A percentile compares a stretch with the other conserved stretches of the same genome.
These are phyloP conservation scores for Neophaeococcomyces aloes DNA, from an alignment of 2,329 filamentous ascomycete genomes.

Conservation along the genomic window DNA sequence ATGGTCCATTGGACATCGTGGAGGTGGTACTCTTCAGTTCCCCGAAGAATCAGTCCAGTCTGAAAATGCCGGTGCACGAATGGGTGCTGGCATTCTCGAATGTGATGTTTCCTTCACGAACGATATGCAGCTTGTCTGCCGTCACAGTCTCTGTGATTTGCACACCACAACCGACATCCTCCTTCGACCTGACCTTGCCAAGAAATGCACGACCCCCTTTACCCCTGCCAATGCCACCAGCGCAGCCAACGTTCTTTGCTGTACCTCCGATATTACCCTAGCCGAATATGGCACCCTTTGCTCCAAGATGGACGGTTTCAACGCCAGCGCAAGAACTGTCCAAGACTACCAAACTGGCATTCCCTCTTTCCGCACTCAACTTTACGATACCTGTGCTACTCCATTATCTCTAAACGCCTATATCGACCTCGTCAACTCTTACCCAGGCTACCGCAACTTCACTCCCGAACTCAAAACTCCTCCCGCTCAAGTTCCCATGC, in stretches of 20 bases:
- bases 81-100: constrained; percentile 57
- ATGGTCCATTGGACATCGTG: constrained; percentile 53
- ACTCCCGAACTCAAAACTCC: constrained; percentile 59
- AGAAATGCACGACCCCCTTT: constrained; percentile 55
- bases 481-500: constrained; percentile 52
- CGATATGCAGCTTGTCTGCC: constrained; percentile 56
- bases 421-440: constrained; percentile 47
- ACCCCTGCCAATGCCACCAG: constrained; percentile 42
- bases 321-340: constrained; percentile 45
- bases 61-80: constrained; percentile 51
- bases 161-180: constrained; percentile 62
- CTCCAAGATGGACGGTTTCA: constrained; percentile 59
- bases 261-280: constrained; percentile 60
- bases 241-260: constrained; percentile 54
- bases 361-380: constrained; percentile 28
- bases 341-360: constrained; percentile 50
- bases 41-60: constrained; percentile 55
- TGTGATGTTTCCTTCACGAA: constrained; percentile 59
- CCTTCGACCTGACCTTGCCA: constrained; percentile 48
- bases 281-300: constrained; percentile 58
- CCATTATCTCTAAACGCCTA: constrained; percentile 52
- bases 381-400: constrained; percentile 42
- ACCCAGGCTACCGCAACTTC: constrained; percentile 47
- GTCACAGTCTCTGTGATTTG: constrained; percentile 57
- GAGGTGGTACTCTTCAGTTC: constrained; percentile 46